Evolutionary conservation across 306 rosid species (phyloP).

Genomic region (Trifolium subterraneum): DNA sequence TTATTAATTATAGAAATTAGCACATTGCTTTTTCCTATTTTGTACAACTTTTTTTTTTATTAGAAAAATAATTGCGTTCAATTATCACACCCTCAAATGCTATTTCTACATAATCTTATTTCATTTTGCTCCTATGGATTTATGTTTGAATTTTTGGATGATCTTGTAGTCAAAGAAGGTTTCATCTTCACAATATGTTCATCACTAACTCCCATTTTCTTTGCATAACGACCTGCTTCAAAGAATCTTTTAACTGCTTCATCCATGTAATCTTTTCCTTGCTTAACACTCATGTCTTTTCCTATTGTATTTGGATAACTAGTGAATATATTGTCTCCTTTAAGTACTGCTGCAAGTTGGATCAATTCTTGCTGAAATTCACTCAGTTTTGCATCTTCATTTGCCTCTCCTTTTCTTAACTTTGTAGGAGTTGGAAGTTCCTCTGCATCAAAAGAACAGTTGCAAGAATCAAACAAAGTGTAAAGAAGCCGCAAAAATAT

Average conservation of each 20-base stretch:
- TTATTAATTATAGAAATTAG: not conserved
- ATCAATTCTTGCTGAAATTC: slow-evolving; percentile 87
- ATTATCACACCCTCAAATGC: slow-evolving; percentile 3
- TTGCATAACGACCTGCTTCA: slow-evolving; percentile 71
- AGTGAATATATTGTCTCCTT: slow-evolving; percentile 72
- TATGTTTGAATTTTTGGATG: slow-evolving; percentile 44
- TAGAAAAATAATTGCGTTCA: not conserved
- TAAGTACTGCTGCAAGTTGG: slow-evolving; percentile 80
- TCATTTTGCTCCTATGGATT: slow-evolving; percentile 36
- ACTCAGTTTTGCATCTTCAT: slow-evolving; percentile 60
- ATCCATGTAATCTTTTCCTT: slow-evolving; percentile 75
- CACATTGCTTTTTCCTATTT: not conserved
- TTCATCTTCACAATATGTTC: slow-evolving; percentile 86
- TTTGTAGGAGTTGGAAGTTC: slow-evolving; percentile 63
- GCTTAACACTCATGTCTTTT: slow-evolving; percentile 70
- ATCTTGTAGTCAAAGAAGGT: slow-evolving; percentile 83
- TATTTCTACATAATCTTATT: slow-evolving; percentile 5
- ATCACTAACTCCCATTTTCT: slow-evolving; percentile 76
- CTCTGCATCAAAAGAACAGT: slow-evolving; percentile 48
- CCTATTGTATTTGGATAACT: slow-evolving; percentile 67
- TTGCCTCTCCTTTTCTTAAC: slow-evolving; percentile 59
- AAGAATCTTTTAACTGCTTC: slow-evolving; percentile 73
- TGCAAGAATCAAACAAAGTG: slow-evolving; percentile 19
- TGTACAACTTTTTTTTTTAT: not conserved
- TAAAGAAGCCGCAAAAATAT: not conserved